Evolutionary conservation across 345 rosid species (phyloP).

Genomic region (Aquilaria sinensis): DNA sequence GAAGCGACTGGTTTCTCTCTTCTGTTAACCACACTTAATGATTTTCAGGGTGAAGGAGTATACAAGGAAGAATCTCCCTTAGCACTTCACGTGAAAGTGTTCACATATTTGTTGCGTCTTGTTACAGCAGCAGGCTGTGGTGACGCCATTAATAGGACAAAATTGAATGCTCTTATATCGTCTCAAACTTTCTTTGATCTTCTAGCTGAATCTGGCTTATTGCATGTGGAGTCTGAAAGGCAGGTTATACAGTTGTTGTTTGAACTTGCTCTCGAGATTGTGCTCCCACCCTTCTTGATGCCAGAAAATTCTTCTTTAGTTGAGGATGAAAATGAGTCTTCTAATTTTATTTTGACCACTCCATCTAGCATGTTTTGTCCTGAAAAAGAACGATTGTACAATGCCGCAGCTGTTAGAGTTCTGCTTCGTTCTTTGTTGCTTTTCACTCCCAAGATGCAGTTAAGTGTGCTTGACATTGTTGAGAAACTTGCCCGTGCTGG

Average conservation of each 20-base stretch:
- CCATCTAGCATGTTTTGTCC: slow-evolving; percentile 57
- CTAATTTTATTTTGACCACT: slow-evolving; percentile 40
- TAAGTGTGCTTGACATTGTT: slow-evolving; percentile 64
- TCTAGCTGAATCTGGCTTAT: slow-evolving; percentile 81
- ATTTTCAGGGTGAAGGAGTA: slow-evolving; percentile 65
- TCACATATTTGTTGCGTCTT: slow-evolving; percentile 77
- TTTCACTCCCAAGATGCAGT: slow-evolving; percentile 83
- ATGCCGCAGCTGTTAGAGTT: slow-evolving; percentile 78
- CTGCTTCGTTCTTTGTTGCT: slow-evolving; percentile 74
- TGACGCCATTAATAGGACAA: slow-evolving; percentile 65
- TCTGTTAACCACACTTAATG: slow-evolving; percentile 75
- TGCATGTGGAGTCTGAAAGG: slow-evolving; percentile 83
- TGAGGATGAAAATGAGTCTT: slow-evolving; percentile 36
- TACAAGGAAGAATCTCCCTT: slow-evolving; percentile 44
- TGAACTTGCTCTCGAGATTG: slow-evolving; percentile 88
- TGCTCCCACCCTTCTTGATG: slow-evolving; percentile 72
- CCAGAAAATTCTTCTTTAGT: slow-evolving; percentile 38
- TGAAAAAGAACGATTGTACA: slow-evolving; percentile 69
- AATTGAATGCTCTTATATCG: slow-evolving; percentile 61
- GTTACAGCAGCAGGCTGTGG: slow-evolving; percentile 76
- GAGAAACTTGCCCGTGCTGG: slow-evolving; percentile 79
- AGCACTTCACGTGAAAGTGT: slow-evolving; percentile 48
- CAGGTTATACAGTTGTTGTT: slow-evolving; percentile 77
- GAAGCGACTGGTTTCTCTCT: slow-evolving; percentile 95
- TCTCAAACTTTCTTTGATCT: slow-evolving; percentile 88